phyloP scores from a whole-genome alignment of 2,329 filamentous ascomycete genomes.

The Pseudopithomyces chartarum region DNA sequence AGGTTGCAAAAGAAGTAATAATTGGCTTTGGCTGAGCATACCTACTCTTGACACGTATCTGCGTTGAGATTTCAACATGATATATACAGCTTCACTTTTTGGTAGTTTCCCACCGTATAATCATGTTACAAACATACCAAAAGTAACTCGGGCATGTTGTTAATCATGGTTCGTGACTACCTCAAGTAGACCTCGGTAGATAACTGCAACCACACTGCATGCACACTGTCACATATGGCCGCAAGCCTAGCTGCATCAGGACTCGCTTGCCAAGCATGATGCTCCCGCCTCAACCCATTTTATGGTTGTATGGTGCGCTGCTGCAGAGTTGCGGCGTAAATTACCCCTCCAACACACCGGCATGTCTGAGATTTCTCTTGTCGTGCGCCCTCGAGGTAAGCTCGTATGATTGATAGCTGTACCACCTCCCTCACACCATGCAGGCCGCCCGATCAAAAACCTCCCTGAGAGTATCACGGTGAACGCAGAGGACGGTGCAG shows the following conservation, averaged over 20 bases:
- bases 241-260: background rate
- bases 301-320: background rate
- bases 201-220: background rate
- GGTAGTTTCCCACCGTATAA: background rate
- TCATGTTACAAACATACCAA: background rate
- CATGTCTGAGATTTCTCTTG: slow-evolving; percentile 40
- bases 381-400: slow-evolving; percentile 54
- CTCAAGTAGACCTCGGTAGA: background rate
- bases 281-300: background rate
- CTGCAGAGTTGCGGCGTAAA: background rate
- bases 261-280: slow-evolving; percentile 1
- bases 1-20: slow-evolving; percentile 61
- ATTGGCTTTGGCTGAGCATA: slow-evolving; percentile 59
- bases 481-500: slow-evolving; percentile 55
- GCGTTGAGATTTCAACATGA: background rate
- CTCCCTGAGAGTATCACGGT: slow-evolving; percentile 63
- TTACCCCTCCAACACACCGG: background rate
- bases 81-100: background rate
- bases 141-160: too few relatives aligned
- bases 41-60: background rate
- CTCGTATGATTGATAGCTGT: background rate
- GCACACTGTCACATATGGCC: background rate
- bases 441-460: slow-evolving; percentile 66
- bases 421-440: slow-evolving; percentile 7
- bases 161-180: too few relatives aligned